Percentiles rank a stretch among this genome's conserved stretches.
phyloP scores from a whole-genome alignment of 345 rosid species.

The Citrus mangshanensis region DNA sequence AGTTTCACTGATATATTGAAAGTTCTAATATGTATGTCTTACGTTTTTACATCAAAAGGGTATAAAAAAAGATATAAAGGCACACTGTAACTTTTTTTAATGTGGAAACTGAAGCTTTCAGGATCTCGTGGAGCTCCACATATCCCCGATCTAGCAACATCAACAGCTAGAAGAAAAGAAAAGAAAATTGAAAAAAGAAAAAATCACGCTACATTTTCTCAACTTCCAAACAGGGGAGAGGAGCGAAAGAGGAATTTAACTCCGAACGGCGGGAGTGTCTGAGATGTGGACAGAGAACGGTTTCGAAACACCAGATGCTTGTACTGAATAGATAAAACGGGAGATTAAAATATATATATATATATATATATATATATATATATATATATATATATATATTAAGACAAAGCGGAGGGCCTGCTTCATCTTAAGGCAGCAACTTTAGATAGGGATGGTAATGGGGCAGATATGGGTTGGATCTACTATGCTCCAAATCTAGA shows the following conservation, averaged over 20 bases:
- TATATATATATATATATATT: not conserved
- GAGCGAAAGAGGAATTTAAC: conserved; percentile 24
- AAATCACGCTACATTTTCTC: not conserved
- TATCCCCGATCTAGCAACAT: conserved; percentile 21
- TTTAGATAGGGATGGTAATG: too few relatives aligned
- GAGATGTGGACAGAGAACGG: conserved; percentile 47
- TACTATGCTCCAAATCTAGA: too few relatives aligned
- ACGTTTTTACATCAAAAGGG: too few relatives aligned
- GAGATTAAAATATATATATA: not conserved
- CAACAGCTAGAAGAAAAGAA: too few relatives aligned
- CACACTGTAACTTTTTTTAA: too few relatives aligned
- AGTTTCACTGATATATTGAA: too few relatives aligned
- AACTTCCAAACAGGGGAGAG: conserved; percentile 10
- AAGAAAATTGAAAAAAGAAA: too few relatives aligned
- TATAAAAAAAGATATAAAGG: too few relatives aligned
- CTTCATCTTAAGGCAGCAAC: too few relatives aligned
- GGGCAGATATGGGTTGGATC: too few relatives aligned
- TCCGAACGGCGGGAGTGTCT: conserved; percentile 69
- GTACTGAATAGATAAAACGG: conserved; percentile 19
- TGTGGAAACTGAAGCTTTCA: conserved; percentile 30
- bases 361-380: too few relatives aligned
- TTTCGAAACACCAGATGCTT: conserved; percentile 45
- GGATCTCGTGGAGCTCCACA: conserved; percentile 67
- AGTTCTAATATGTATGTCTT: too few relatives aligned
- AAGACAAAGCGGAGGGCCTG: not conserved